phyloP scores from a whole-genome alignment of 345 rosid species.

The Lepidium africanum region DNA sequence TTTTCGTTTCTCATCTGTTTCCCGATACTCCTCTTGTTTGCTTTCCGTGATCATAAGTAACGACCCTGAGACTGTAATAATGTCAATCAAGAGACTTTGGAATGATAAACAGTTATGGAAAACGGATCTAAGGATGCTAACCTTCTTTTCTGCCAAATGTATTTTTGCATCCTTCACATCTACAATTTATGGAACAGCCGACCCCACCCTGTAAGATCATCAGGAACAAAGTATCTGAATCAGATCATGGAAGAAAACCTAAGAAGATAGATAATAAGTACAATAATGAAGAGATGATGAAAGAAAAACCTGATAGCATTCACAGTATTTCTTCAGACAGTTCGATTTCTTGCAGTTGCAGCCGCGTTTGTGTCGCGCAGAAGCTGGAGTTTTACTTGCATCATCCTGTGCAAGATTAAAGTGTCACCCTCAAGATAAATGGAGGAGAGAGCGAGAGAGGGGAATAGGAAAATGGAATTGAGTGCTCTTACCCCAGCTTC shows the following conservation, averaged over 20 bases:
- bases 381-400: slow-evolving; percentile 76
- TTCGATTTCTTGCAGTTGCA: slow-evolving; percentile 97
- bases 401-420: slow-evolving; percentile 50
- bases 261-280: not conserved
- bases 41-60: slow-evolving; percentile 42
- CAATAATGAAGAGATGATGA: not conserved
- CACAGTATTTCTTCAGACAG: slow-evolving; percentile 96
- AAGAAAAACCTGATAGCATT: slow-evolving; percentile 88
- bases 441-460: not conserved
- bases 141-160: slow-evolving; percentile 85
- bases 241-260: slow-evolving; percentile 5
- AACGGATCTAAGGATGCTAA: slow-evolving; percentile 24
- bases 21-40: slow-evolving; percentile 53
- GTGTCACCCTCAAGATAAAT: not conserved
- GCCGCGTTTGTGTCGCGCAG: slow-evolving; percentile 94
- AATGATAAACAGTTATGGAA: not conserved
- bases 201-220: slow-evolving; percentile 66
- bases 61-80: slow-evolving; percentile 41
- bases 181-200: slow-evolving; percentile 88
- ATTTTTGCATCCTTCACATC: slow-evolving; percentile 97
- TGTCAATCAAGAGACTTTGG: not conserved
- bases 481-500: slow-evolving; percentile 53
- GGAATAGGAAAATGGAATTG: not conserved
- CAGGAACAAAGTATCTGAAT: slow-evolving; percentile 15
- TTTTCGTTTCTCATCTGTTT: slow-evolving; percentile 35